A percentile compares a stretch with the other conserved stretches of the same genome.
Conservation (phyloP, 208 protist genomes). For the Trypanosoma scelopori region DNA sequence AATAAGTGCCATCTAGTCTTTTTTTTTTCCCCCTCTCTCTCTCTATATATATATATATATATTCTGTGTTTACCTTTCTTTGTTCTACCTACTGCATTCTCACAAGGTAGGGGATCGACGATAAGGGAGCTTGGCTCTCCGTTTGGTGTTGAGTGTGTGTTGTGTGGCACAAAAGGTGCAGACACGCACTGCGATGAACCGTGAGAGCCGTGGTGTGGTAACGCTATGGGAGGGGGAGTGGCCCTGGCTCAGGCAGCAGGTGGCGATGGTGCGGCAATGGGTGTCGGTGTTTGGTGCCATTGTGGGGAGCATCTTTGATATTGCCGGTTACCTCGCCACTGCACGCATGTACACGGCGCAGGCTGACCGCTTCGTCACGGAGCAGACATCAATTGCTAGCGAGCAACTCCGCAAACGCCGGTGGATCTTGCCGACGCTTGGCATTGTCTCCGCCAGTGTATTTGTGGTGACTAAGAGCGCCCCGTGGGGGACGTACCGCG, state of each 20-base stretch:
- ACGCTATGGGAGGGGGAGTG: constrained; percentile 79
- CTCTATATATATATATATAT: too few species aligned
- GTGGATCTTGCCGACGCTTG: constrained; percentile 66
- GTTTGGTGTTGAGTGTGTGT: too few species aligned
- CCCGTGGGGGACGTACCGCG: constrained; percentile 51
- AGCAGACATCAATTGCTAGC: constrained; percentile 32
- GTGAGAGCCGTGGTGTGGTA: constrained; percentile 29
- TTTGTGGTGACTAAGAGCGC: constrained; percentile 63
- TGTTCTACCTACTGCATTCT: too few species aligned
- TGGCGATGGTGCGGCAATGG: constrained; percentile 44
- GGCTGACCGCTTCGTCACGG: constrained; percentile 51
- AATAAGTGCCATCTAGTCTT: too few species aligned
- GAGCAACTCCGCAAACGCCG: constrained; percentile 33
- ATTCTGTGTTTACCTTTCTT: too few species aligned
- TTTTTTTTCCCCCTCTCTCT: too few species aligned
- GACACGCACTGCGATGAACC: constrained; percentile 12
- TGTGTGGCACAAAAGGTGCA: not conserved
- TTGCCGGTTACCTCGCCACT: constrained; percentile 48
- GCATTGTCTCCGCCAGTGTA: constrained; percentile 37
- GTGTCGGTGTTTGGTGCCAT: constrained; percentile 16
- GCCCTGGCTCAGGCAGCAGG: constrained; percentile 61
- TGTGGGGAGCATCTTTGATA: constrained; percentile 37
- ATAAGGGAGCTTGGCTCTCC: too few species aligned
- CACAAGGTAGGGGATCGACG: too few species aligned
- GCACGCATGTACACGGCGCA: constrained; percentile 40